Evolutionary conservation across 768 basidiomycete genomes (phyloP).

Genomic region (Russula dissimulans): DNA sequence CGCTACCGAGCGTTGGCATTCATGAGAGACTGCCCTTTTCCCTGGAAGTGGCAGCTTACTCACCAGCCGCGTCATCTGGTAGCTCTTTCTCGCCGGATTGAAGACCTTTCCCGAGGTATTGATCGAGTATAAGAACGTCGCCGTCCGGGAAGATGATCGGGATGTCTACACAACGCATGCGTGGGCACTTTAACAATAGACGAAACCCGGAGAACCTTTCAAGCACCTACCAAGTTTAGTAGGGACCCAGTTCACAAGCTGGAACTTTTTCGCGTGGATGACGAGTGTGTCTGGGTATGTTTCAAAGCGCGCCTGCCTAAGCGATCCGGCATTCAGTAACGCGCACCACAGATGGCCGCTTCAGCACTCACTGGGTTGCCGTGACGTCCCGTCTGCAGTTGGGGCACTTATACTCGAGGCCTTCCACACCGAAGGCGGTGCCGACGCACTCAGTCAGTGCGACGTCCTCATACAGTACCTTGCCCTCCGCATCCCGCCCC

Average conservation of each 20-base stretch:
- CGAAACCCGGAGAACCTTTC: background rate
- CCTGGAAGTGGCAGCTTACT: conserved; percentile 3
- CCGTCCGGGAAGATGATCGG: conserved; percentile 62
- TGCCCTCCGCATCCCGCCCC: conserved; percentile 49
- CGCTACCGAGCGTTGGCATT: conserved; percentile 9
- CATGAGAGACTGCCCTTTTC: background rate
- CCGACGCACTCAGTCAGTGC: conserved; percentile 53
- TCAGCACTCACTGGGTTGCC: conserved; percentile 56
- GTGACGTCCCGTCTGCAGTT: conserved; percentile 56
- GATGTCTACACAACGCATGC: conserved; percentile 48
- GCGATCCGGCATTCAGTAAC: background rate
- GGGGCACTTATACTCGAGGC: conserved; percentile 75
- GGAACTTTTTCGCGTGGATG: conserved; percentile 89
- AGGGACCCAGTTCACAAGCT: conserved; percentile 94
- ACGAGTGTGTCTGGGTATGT: conserved; percentile 86
- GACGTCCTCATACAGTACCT: conserved; percentile 55
- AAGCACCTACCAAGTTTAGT: conserved; percentile 68
- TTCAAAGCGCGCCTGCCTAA: conserved; percentile 65
- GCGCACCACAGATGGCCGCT: background rate
- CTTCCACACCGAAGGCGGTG: conserved; percentile 47
- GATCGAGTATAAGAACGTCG: conserved; percentile 50
- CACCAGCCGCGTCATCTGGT: conserved; percentile 41
- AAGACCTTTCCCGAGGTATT: conserved; percentile 60
- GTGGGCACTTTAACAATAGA: background rate
- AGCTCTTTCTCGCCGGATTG: conserved; percentile 62